Base-by-base conservation (phyloP, 345 rosid species). In the Gossypium mustelinum region DNA sequence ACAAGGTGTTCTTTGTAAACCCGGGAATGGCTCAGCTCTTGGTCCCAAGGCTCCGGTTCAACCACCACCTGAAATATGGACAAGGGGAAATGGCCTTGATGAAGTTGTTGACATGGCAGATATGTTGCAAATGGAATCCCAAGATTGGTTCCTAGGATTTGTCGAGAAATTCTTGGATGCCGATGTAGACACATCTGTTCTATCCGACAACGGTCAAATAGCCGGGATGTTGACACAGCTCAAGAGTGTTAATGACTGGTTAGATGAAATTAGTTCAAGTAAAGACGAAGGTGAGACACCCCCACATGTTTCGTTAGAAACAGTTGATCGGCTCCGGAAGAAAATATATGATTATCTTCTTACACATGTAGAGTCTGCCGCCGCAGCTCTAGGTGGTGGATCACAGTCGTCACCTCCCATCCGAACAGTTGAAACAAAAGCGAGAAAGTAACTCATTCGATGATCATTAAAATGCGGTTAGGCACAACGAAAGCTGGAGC, bases 201-300 rank as follows among this genome's bases (percentile, higher is more conserved):
- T 93, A 69, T 87, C 97, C 3, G 87, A 89, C 83, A 95, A 90
- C 2, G 89, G 91, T 24, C 98, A 91, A 73, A 89, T 95, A 29
- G 97, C 98, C 0, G 98, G 97, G 72, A 95, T 93, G 92, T 75
- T 95, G 78, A 88, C 88, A n/a, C 97, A 95, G 75, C 91, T 95
- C 62, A 95, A 95, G 90, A 93, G 92, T 74, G 97, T 95, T 77
- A 93, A 93, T 74, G 93, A 89, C 68, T 95, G 99, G 99, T 81
- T 95, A 76, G 98, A 90, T 6, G 88, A 88, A 83, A 89, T 93
- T 24, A 89, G 90, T 0, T 79, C 83, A 0, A 77, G 59, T 72
- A 90, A 85, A 80, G 93, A 86, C 8, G 94, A 83, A 73, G 85
- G 29, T 25, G 89, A 88, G 44, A 58, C 64, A 11, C 34, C 48